Conservation (phyloP, 345 rosid genomes). For the Limnanthes douglasii region DNA sequence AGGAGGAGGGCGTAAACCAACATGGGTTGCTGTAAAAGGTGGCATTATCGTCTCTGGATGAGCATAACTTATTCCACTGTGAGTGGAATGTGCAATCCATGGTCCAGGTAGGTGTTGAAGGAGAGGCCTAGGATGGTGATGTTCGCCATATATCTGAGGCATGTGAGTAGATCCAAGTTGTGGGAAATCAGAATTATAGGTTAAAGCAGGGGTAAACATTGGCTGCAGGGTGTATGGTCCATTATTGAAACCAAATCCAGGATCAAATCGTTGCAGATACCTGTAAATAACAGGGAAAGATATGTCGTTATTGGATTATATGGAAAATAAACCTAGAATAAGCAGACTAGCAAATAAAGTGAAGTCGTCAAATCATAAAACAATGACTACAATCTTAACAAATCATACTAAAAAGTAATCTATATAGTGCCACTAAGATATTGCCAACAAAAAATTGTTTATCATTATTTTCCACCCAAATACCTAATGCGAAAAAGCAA, state of each 20-base stretch:
- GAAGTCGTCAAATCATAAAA: neutral
- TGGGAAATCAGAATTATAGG: conserved; percentile 75
- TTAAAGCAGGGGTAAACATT: conserved; percentile 54
- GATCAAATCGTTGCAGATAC: conserved; percentile 72
- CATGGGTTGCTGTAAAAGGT: conserved; percentile 43
- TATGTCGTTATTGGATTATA: neutral
- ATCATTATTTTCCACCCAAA: neutral
- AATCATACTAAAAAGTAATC: too few relatives aligned
- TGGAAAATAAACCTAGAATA: neutral
- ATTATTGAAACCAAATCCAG: conserved; percentile 57
- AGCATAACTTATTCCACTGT: conserved; percentile 50
- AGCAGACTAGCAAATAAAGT: neutral
- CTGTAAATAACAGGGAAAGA: conserved; percentile 16
- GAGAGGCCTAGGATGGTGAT: conserved; percentile 34
- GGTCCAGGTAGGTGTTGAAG: conserved; percentile 45
- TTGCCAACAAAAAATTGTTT: neutral
- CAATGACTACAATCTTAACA: neutral
- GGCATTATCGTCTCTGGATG: conserved; percentile 62
- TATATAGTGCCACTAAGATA: neutral
- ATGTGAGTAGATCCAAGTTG: conserved; percentile 49
- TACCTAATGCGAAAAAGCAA: too few relatives aligned
- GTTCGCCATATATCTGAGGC: conserved; percentile 51
- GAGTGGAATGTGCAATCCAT: conserved; percentile 35
- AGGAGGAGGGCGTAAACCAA: conserved; percentile 32
- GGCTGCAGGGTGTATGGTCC: conserved; percentile 57